Base-by-base conservation (phyloP, 805 yeast species). In the Candida tallmaniae region DNA sequence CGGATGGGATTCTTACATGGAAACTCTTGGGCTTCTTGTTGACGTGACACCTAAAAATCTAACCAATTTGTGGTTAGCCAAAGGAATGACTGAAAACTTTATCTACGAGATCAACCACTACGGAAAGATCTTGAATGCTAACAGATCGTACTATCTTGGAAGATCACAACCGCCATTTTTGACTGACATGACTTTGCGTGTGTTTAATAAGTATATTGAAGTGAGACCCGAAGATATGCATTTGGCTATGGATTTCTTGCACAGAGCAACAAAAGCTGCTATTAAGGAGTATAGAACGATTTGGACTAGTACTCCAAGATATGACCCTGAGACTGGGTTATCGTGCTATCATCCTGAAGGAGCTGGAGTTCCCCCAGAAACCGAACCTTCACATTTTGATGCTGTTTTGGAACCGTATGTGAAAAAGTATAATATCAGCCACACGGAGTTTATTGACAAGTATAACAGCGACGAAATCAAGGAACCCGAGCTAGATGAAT, bases 1-100 rank as follows among this genome's bases (percentile, higher is more conserved):
- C 52, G 98, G 97, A 11, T 90, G 98, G 98, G 98, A 90, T 57
- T 87, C 96, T 2, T 90, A 93, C 53, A 84, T 93, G 82, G 88
- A 82, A 53, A 76, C 93, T 0, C 58, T 88, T 16, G 98, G 97
- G 1, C 67, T 93, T 27, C 56, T 93, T 17, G 71, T 74, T 18
- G 83, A 83, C 50, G 68, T 57, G 1, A 53, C 58, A 0, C 44
- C 50, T 1, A 41, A 44, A 6, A 53, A 57, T 27, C 14, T 31
- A 12, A 74, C 72, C 26, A 70, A 77, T 32, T 58, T 78, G 14
- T 83, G 80, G 26, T 68, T 89, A 22, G 90, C 96, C 6, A 69
- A 80, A 46, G 95, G 95, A 0, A 86, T 90, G 90, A 85, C 89
- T 9, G 89, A 83, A 54, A 89, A 90, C 58, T 89, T 88, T 54